These are phyloP conservation scores for Citrullus amarus DNA, from an alignment of 306 rosid genomes.

Conservation along the genomic window DNA sequence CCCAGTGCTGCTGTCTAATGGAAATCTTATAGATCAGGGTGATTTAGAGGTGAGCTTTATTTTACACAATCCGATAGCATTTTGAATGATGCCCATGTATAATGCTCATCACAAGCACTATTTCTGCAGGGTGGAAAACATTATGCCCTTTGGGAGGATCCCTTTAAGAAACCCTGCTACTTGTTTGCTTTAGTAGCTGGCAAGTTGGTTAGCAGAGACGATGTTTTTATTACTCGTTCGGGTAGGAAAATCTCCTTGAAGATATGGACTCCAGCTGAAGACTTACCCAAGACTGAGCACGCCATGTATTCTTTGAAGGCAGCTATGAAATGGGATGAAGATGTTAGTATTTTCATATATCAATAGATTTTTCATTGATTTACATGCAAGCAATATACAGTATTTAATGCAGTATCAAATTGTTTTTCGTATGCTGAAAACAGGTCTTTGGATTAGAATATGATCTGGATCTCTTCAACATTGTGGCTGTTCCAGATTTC, in stretches of 20 bases:
- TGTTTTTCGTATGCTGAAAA: slow-evolving; percentile 3
- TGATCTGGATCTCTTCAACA: slow-evolving; percentile 94
- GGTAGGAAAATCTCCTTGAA: slow-evolving; percentile 74
- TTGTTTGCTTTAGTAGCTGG: slow-evolving; percentile 99
- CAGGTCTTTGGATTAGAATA: slow-evolving; percentile 97
- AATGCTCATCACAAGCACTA: background rate
- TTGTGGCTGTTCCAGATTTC: slow-evolving; percentile 98
- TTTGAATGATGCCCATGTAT: background rate
- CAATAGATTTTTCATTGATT: slow-evolving; percentile 8
- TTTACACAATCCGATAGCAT: background rate
- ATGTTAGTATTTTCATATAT: slow-evolving; percentile 42
- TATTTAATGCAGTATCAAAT: background rate
- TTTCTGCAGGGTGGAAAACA: slow-evolving; percentile 73
- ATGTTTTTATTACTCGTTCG: slow-evolving; percentile 51
- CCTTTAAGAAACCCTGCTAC: slow-evolving; percentile 95
- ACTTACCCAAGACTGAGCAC: slow-evolving; percentile 81
- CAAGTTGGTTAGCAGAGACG: slow-evolving; percentile 81
- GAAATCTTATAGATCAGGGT: slow-evolving; percentile 79
- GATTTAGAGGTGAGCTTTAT: slow-evolving; percentile 60
- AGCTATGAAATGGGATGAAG: slow-evolving; percentile 99
- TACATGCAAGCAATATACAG: background rate
- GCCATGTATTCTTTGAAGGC: slow-evolving; percentile 94
- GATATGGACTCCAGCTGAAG: slow-evolving; percentile 92
- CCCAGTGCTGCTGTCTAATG: slow-evolving; percentile 93
- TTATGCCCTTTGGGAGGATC: slow-evolving; percentile 93